Percentiles rank a stretch among this genome's conserved stretches.
Conservation (phyloP, 495 filamentous ascomycete genomes). For the Lepraria neglecta region DNA sequence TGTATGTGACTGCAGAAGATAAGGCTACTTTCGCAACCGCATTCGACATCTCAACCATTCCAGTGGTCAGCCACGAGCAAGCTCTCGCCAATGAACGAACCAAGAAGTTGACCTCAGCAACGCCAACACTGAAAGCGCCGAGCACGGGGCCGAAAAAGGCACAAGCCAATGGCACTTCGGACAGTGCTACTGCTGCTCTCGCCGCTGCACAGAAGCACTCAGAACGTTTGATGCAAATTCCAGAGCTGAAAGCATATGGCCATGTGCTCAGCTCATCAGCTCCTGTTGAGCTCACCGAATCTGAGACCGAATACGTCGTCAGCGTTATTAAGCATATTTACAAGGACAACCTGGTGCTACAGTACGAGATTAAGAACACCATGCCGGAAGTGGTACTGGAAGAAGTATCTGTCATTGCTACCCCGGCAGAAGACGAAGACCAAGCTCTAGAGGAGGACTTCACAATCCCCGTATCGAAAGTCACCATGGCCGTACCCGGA, state of each 20-base stretch:
- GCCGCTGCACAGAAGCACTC: constrained; percentile 82
- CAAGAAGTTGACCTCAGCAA: constrained; percentile 87
- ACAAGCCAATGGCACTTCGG: constrained; percentile 58
- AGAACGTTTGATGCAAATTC: constrained; percentile 77
- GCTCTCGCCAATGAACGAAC: constrained; percentile 94
- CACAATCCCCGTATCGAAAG: constrained; percentile 78
- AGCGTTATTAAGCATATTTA: constrained; percentile 92
- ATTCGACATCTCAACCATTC: constrained; percentile 85
- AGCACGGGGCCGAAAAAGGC: constrained; percentile 75
- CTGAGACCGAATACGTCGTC: constrained; percentile 96
- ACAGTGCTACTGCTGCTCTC: constrained; percentile 62
- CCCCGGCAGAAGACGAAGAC: constrained; percentile 73
- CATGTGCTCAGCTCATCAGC: constrained; percentile 80
- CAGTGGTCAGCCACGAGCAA: constrained; percentile 93
- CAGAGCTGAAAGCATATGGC: constrained; percentile 85
- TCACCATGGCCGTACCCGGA: constrained; percentile 75
- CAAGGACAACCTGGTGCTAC: constrained; percentile 91
- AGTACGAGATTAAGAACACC: constrained; percentile 98
- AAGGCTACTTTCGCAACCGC: constrained; percentile 76
- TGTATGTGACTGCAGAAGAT: constrained; percentile 90
- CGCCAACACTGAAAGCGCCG: constrained; percentile 91
- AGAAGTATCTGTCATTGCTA: constrained; percentile 83
- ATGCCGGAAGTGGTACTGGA: constrained; percentile 82
- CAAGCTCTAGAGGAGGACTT: constrained; percentile 73
- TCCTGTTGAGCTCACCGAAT: constrained; percentile 85